Evolutionary conservation across 2,329 filamentous ascomycete species (phyloP).

Genomic region (Fusarium chaquense): DNA sequence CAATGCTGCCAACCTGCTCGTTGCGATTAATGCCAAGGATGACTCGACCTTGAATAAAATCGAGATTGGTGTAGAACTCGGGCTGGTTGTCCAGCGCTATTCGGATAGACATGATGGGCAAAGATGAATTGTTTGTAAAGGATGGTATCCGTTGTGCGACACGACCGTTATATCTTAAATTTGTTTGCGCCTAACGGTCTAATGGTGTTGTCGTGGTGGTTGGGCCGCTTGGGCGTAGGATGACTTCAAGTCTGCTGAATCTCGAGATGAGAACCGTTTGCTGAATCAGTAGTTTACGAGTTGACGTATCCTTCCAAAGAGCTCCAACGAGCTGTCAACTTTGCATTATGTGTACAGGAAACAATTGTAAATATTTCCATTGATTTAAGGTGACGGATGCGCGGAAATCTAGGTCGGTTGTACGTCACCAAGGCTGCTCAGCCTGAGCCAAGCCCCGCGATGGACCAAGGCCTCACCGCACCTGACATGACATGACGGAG

Average conservation of each 20-base stretch:
- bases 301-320: conserved; percentile 5
- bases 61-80: conserved; percentile 83
- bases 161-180: conserved; percentile 18
- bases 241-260: neutral
- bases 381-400: conserved; percentile 14
- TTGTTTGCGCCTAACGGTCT: conserved; percentile 17
- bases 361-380: conserved; percentile 6
- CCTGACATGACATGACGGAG: conserved; percentile 21
- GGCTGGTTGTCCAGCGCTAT: conserved; percentile 75
- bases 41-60: conserved; percentile 74
- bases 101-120: conserved; percentile 70
- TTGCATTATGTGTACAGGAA: conserved; percentile 17
- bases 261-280: neutral
- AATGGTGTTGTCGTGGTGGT: conserved; percentile 21
- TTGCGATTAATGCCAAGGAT: conserved; percentile 70
- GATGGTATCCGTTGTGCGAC: conserved; percentile 14
- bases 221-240: conserved; percentile 4
- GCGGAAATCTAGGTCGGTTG: conserved; percentile 21
- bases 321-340: conserved; percentile 24
- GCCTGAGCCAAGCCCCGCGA: conserved; percentile 37
- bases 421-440: conserved; percentile 40
- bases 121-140: neutral
- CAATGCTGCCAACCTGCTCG: conserved; percentile 77
- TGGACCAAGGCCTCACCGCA: conserved; percentile 19
- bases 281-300: neutral